Evolutionary conservation across 2,329 filamentous ascomycete genomes (phyloP), one percentile per base, ranked within the genome.

Genomic region (Thelonectria olida): DNA sequence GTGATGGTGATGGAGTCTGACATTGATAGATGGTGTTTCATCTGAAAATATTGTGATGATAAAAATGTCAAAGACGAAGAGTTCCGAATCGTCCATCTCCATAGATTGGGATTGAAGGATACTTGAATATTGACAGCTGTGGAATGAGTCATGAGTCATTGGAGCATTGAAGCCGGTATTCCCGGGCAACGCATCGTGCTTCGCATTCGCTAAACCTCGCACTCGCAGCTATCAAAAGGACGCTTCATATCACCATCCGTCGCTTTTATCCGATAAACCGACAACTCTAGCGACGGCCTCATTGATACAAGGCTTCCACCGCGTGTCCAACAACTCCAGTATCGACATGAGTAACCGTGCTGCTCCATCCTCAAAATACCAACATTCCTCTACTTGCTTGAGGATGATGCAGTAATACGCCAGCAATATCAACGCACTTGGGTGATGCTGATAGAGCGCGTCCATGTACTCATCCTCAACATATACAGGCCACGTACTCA

Each of bases 331-430:
- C 12, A 17, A 7, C 9, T 7, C 39, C 12, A 42, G 5, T 10
- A 42, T 20, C 17, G 39, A 20, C 6, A 20, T 13, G 7, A 42
- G 19, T 12, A 42, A 20, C 17, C 17, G 17, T 10, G 39, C 22
- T 10, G 39, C 39, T 6, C 39, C 10, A 4, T 19, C 39, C 12
- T 42, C 39, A 42, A 42, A 48, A 28, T 48, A 66, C 64, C 64
- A 64, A 1, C 36, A 25, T 3, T 31, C 27, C 4, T 53, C 42
- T 2, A 66, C 17, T 12, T 34, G 47, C 34, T 64, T 54, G 7
- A 66, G n/a, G 6, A 66, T 45, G 15, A 59, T 23, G 15, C 61
- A 62, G 42, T 59, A 64, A 10, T 59, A 36, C 15, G 54, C 54
- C 17, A 64, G 44, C 23, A 66, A 22, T 0, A 62, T 34, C 19